phyloP scores from a whole-genome alignment of 1,284 basidiomycete genomes.

The Bondarzewia mesenterica region DNA sequence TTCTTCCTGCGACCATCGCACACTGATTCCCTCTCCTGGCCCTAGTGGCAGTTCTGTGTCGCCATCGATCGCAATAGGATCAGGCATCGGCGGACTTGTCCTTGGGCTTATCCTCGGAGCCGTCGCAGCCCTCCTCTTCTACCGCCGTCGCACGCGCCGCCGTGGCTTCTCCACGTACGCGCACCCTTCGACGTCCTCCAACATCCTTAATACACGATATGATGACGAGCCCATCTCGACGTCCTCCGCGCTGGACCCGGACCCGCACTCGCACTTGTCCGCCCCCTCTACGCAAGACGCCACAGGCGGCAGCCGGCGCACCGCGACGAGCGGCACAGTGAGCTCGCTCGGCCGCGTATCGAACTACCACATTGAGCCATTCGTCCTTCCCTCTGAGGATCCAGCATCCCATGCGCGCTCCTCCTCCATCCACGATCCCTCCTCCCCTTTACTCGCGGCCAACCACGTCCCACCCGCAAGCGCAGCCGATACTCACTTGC shows the following conservation, averaged over 20 bases:
- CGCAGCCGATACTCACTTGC: no score
- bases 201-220: neutral
- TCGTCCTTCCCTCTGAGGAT: slow-evolving; percentile 15
- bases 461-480: no score
- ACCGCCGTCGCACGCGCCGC: neutral
- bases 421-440: slow-evolving; percentile 5
- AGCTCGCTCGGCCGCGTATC: neutral
- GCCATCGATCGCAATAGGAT: slow-evolving; percentile 26
- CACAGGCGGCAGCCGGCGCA: neutral
- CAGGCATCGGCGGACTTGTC: slow-evolving; percentile 34
- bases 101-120: slow-evolving; percentile 34
- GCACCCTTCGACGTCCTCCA: neutral
- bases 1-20: neutral
- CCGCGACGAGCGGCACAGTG: neutral
- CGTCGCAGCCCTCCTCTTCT: slow-evolving; percentile 20
- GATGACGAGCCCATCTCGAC: neutral
- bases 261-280: slow-evolving; percentile 1
- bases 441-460: neutral
- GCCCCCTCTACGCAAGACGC: neutral
- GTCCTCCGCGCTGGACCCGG: neutral
- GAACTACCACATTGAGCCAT: slow-evolving; percentile 39
- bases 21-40: neutral
- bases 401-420: neutral
- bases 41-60: slow-evolving; percentile 8
- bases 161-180: no score